phyloP scores from a whole-genome alignment of 306 rosid genomes.

The Cicer cuneatum region DNA sequence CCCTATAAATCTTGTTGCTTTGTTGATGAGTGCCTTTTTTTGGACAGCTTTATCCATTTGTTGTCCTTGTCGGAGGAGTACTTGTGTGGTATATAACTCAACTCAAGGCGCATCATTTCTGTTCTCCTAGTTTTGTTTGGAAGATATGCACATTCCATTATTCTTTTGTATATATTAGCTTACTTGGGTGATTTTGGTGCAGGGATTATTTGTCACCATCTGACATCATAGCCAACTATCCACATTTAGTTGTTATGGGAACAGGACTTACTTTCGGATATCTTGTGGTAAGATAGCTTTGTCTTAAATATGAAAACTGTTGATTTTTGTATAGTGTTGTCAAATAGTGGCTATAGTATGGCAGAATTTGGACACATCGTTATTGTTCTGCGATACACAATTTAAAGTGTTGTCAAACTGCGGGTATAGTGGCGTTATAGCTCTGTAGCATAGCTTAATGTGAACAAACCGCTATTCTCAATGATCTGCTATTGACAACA shows the following conservation, averaged over 20 bases:
- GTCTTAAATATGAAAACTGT: constrained; percentile 29
- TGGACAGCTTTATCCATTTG: constrained; percentile 83
- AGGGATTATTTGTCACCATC: constrained; percentile 94
- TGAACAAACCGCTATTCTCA: too few species aligned
- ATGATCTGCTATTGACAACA: too few species aligned
- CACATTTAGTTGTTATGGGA: constrained; percentile 82
- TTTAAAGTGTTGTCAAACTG: too few species aligned
- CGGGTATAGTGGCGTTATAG: too few species aligned
- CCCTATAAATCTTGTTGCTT: constrained; percentile 37
- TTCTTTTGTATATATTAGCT: constrained; percentile 30
- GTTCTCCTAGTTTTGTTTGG: constrained; percentile 5
- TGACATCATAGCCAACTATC: constrained; percentile 68
- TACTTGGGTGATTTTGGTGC: constrained; percentile 33
- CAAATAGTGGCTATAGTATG: too few species aligned
- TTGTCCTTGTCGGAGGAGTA: constrained; percentile 75
- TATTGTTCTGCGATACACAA: too few species aligned
- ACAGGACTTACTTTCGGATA: constrained; percentile 91
- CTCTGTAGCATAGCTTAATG: too few species aligned
- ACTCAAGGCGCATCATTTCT: constrained; percentile 32
- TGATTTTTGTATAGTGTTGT: not conserved
- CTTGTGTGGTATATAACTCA: constrained; percentile 79
- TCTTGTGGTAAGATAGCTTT: constrained; percentile 70
- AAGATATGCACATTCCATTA: constrained; percentile 32
- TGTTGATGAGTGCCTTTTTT: constrained; percentile 40
- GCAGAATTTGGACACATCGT: too few species aligned